Base-by-base conservation (phyloP, 768 basidiomycete species). In the Cystofilobasidium bisporidii region DNA sequence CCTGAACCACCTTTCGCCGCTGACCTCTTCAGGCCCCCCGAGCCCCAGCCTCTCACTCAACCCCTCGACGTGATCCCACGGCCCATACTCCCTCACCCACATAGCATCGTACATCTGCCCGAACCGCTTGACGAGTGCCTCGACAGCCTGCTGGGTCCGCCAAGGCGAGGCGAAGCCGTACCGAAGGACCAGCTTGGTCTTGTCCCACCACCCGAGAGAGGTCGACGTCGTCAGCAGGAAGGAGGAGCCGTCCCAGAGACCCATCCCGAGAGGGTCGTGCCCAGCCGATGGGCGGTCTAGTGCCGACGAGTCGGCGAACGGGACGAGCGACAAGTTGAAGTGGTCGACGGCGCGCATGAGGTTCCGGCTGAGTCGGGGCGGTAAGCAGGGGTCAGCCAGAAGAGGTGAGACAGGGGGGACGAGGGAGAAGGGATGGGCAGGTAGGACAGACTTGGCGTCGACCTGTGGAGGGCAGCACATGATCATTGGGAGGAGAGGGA, bases 221-320 rank as follows among this genome's bases (percentile, higher is more conserved):
- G 70, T 59, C 8, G 69, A 69, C 14, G 74, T 73, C 11, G 70
- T 71, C 60, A 73, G 74, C 15, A 89, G 73, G 63, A 93, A 82
- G 40, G 83, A 73, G 71, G 83, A 78, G 1, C 94, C 94, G 73
- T 97, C 88, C 90, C 89, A 93, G 61, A 94, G 81, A 1, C 86
- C 87, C 55, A 84, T 80, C 2, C 41, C 38, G 40, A 45, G 4
- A 4, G 40, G 30, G 0, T 56, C 33, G 40, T 43, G n/a, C 17
- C 64, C 65, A 63, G 71, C 60, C 38, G 38, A 30, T 14, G 47
- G 48, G 53, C 26, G 36, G 56, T 81, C 80, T n/a, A n/a, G n/a
- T n/a, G 40, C 36, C 36, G 36, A 5, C 36, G 36, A 82, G 30
- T 82, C 79, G 26, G 82, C 68, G 67, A 83, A 84, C 72, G 79